A percentile compares a stretch with the other conserved stretches of the same genome.
These are phyloP conservation scores for Leccinum broughii DNA, from an alignment of 768 basidiomycete genomes.

Conservation along the genomic window DNA sequence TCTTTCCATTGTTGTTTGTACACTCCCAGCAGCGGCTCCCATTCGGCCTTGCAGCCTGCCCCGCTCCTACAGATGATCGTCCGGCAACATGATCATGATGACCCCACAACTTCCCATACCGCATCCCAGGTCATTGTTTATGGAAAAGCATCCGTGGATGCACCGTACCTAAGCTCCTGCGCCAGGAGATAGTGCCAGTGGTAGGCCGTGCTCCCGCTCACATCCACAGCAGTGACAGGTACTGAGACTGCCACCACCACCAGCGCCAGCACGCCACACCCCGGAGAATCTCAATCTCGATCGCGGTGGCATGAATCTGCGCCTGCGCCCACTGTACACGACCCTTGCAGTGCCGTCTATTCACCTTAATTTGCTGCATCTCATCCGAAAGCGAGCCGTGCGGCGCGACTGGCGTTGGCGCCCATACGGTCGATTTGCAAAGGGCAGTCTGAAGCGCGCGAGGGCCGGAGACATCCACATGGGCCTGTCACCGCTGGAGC, in stretches of 20 bases:
- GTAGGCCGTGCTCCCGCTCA: slow-evolving; percentile 25
- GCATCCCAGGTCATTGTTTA: slow-evolving; percentile 64
- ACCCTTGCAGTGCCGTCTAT: slow-evolving; percentile 61
- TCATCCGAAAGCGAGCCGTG: slow-evolving; percentile 50
- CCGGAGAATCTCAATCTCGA: slow-evolving; percentile 54
- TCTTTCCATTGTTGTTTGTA: slow-evolving; percentile 67
- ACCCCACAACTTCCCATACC: slow-evolving; percentile 67
- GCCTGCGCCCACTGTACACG: slow-evolving; percentile 63
- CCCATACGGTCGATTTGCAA: slow-evolving; percentile 52
- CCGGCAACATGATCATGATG: slow-evolving; percentile 43
- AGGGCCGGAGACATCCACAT: slow-evolving; percentile 57
- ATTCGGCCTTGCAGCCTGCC: slow-evolving; percentile 50
- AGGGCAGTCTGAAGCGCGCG: slow-evolving; percentile 60
- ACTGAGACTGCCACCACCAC: too few relatives aligned
- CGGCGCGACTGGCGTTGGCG: slow-evolving; percentile 2
- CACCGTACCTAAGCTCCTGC: slow-evolving; percentile 38
- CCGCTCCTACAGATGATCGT: slow-evolving; percentile 59
- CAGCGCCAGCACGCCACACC: too few relatives aligned
- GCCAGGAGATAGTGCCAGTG: slow-evolving; percentile 27
- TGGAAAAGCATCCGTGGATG: slow-evolving; percentile 46
- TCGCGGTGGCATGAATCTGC: slow-evolving; percentile 57
- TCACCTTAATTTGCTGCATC: slow-evolving; percentile 60
- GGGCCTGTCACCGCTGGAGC: slow-evolving; percentile 78
- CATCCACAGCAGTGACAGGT: background rate
- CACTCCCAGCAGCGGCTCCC: slow-evolving; percentile 54